Evolutionary conservation across 1,284 basidiomycete species (phyloP), one percentile per base, ranked within the genome.

Genomic region (Gomphus sp.): DNA sequence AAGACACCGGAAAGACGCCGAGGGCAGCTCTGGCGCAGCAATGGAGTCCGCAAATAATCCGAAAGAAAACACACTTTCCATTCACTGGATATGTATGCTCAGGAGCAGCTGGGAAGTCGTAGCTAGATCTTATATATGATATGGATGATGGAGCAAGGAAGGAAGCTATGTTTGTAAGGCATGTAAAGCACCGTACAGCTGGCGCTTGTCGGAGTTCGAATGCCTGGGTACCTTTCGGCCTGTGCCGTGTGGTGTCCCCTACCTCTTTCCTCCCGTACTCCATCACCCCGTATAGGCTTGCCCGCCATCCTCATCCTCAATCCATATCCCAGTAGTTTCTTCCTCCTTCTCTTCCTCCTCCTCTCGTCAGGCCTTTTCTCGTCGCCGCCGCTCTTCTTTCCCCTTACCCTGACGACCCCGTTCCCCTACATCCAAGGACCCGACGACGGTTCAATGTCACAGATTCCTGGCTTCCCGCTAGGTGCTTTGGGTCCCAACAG

Each of bases 381-480:
- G 16, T 43, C 31, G 16, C 50, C 18, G 14, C 52, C 11, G 33
- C 34, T 25, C 6, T 4, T 14, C 51, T 9, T 22, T 41, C 34
- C 22, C 39, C 52, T 53, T 53, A 53, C 52, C 52, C 52, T 53
- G 39, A 53, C 36, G 52, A 37, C 52, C 52, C 41, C 22, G 31
- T 39, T 43, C 18, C 52, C 52, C 50, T 33, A 12, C 36, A 3
- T 53, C 36, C 52, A 36, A 53, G 52, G 11, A 25, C 36, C 34
- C 52, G 52, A 53, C 52, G 2, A 22, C 18, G 56, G 49, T 28
- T 34, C 57, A 22, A 58, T 58, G 57, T 58, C 57, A 16, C 57
- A 58, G 37, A 58, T 58, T 25, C 57, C 57, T 58, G 50, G 57
- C 50, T 58, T 58, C 31, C 36, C 57, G 5, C 36, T 47, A 6